Percentiles rank a stretch among this genome's conserved stretches.
phyloP scores from a whole-genome alignment of 306 rosid genomes.

The Cercis canadensis region DNA sequence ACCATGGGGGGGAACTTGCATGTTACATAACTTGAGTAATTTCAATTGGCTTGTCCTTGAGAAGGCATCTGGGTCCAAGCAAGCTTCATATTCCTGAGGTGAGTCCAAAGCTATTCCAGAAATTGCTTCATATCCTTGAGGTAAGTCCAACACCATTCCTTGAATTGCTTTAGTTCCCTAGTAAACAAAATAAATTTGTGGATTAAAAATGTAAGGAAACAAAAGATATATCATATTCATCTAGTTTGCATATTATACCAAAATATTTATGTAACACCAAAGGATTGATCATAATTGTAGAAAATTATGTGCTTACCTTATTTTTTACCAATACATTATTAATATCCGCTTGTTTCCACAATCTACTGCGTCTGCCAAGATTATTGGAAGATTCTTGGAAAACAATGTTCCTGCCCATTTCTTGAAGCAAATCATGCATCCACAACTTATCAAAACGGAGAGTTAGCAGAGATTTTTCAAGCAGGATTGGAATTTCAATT shows the following conservation, averaged over 20 bases:
- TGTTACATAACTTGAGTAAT: background rate
- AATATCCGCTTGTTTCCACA: constrained; percentile 37
- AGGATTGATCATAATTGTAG: background rate
- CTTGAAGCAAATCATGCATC: constrained; percentile 41
- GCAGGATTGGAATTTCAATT: constrained; percentile 24
- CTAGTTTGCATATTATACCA: background rate
- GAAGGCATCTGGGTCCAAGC: background rate
- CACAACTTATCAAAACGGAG: background rate
- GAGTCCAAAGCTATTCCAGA: background rate
- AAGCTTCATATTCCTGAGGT: background rate
- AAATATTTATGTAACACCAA: background rate
- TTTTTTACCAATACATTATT: constrained; percentile 35
- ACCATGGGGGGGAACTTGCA: background rate
- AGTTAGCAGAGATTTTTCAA: constrained; percentile 35
- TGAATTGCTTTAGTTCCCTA: background rate
- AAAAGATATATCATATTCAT: background rate
- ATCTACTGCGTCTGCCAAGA: constrained; percentile 24
- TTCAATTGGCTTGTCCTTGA: background rate
- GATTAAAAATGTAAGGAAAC: background rate
- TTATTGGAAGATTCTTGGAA: background rate
- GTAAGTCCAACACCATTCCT: background rate
- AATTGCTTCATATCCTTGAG: background rate
- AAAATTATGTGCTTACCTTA: constrained; percentile 21
- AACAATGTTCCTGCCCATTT: constrained; percentile 38
- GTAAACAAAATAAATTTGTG: too few relatives aligned